Evolutionary conservation across 768 basidiomycete species (phyloP).

Genomic region (Dioszegia aurantiaca): DNA sequence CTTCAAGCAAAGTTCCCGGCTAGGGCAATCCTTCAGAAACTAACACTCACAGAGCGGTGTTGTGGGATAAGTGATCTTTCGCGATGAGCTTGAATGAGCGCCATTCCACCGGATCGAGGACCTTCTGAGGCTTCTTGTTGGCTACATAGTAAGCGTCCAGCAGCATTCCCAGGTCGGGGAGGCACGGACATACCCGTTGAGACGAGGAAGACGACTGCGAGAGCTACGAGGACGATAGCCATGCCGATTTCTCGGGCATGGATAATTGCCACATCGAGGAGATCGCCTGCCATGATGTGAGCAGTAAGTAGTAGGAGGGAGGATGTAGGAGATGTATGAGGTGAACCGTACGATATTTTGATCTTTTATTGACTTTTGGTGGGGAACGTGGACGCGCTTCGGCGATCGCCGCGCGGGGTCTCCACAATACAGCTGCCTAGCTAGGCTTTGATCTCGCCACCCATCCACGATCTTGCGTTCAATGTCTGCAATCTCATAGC

Average conservation of each 20-base stretch:
- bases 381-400: constrained; percentile 1
- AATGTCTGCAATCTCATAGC: no score
- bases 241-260: constrained; percentile 10
- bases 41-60: constrained; percentile 90
- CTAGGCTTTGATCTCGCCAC: no score
- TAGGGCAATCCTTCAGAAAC: no score
- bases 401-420: no score
- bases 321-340: background rate
- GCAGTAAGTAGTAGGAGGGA: background rate
- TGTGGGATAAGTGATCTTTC: constrained; percentile 83
- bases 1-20: background rate
- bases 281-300: background rate
- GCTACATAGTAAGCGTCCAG: background rate
- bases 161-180: background rate
- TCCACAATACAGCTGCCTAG: no score
- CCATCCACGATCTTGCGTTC: no score
- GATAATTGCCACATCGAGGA: background rate
- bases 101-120: constrained; percentile 59
- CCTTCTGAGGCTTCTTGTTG: constrained; percentile 21
- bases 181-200: constrained; percentile 1
- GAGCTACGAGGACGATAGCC: constrained; percentile 2
- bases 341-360: background rate
- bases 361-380: constrained; percentile 10
- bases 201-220: constrained; percentile 4
- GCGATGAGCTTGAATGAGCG: constrained; percentile 74